Evolutionary conservation across 805 yeast genomes (phyloP).

Genomic region (Candida chauliodis): DNA sequence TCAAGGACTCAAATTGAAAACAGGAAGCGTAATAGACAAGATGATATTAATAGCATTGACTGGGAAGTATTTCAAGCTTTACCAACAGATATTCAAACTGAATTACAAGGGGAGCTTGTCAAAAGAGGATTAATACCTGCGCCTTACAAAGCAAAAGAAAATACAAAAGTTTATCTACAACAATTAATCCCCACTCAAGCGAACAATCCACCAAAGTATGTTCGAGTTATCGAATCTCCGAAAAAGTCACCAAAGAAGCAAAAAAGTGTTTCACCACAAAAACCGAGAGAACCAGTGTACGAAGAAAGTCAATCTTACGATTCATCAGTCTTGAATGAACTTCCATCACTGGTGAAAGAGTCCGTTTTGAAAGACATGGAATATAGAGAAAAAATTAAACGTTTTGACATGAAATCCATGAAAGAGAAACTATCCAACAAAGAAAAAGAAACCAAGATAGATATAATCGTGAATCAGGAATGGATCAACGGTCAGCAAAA

Average conservation of each 20-base stretch:
- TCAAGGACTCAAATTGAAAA: conserved; percentile 1
- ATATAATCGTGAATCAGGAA: conserved; percentile 14
- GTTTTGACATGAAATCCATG: conserved; percentile 22
- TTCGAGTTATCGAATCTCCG: conserved; percentile 31
- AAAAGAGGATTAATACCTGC: conserved; percentile 33
- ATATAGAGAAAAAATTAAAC: conserved; percentile 23
- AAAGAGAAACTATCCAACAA: conserved; percentile 21
- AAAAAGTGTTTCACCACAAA: conserved; percentile 6
- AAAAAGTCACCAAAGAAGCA: conserved; percentile 10
- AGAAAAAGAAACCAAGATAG: conserved; percentile 11
- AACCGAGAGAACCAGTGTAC: conserved; percentile 10
- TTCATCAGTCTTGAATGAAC: conserved; percentile 31
- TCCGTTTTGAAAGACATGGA: conserved; percentile 36
- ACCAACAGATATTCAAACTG: conserved; percentile 64
- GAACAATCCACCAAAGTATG: conserved; percentile 26
- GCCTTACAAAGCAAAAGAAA: not conserved
- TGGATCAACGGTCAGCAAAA: conserved; percentile 22
- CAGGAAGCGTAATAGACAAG: not conserved
- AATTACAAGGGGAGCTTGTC: conserved; percentile 51
- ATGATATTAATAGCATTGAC: conserved; percentile 41
- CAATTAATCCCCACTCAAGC: conserved; percentile 34
- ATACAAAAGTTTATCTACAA: conserved; percentile 29
- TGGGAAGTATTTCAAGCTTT: conserved; percentile 60
- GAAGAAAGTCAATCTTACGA: conserved; percentile 31
- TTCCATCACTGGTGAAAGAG: conserved; percentile 34